A percentile compares a stretch with the other conserved stretches of the same genome.
phyloP scores from a whole-genome alignment of 164 flowering plant species.

The Macadamia integrifolia region DNA sequence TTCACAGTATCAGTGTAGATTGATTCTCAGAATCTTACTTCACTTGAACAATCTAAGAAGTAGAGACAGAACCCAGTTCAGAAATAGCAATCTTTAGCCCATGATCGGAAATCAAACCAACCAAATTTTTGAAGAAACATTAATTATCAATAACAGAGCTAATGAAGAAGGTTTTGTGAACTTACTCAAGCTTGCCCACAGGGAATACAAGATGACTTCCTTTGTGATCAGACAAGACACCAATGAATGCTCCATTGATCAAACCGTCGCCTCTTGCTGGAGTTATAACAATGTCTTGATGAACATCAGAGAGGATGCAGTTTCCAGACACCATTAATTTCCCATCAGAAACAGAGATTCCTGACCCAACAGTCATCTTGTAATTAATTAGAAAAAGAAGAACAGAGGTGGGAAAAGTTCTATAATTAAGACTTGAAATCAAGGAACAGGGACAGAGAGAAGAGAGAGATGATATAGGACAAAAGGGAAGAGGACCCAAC shows the following conservation, averaged over 20 bases:
- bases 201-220: slow-evolving; percentile 72
- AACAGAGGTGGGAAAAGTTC: too few species aligned
- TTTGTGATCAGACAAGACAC: slow-evolving; percentile 59
- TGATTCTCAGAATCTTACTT: background rate
- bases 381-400: background rate
- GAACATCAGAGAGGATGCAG: slow-evolving; percentile 42
- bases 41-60: background rate
- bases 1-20: background rate
- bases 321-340: slow-evolving; percentile 56
- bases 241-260: slow-evolving; percentile 64
- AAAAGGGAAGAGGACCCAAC: too few species aligned
- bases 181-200: slow-evolving; percentile 61
- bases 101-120: too few species aligned
- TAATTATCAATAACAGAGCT: too few species aligned
- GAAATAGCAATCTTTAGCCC: background rate
- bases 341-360: slow-evolving; percentile 49
- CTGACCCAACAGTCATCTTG: slow-evolving; percentile 76
- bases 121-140: too few species aligned
- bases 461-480: too few species aligned
- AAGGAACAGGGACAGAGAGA: too few species aligned
- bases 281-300: slow-evolving; percentile 47
- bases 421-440: too few species aligned
- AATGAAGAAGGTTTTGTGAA: background rate
- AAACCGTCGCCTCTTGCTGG: slow-evolving; percentile 44
- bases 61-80: background rate